These are phyloP conservation scores for Phytophthora foliorum DNA, from an alignment of 352 stramenopile species.

Conservation along the genomic window DNA sequence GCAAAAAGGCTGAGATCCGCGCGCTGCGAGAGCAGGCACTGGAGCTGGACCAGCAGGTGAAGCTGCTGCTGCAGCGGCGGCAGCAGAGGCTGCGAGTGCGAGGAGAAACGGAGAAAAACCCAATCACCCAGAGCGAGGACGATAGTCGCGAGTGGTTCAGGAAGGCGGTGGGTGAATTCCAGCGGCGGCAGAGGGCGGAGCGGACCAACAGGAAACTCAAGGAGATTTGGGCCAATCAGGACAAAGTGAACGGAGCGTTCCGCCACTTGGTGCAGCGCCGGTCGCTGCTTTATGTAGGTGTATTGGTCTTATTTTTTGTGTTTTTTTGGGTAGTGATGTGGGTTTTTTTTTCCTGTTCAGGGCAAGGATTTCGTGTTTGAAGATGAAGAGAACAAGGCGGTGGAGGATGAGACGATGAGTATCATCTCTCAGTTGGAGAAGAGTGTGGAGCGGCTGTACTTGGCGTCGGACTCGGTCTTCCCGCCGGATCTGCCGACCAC, in stretches of 20 bases:
- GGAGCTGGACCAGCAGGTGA: conserved; percentile 42
- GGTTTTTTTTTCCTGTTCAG: conserved; percentile 20
- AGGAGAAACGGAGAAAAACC: conserved; percentile 18
- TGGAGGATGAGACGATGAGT: conserved; percentile 31
- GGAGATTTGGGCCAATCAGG: conserved; percentile 40
- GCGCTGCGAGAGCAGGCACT: conserved; percentile 34
- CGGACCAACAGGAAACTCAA: conserved; percentile 45
- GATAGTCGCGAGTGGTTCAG: conserved; percentile 35
- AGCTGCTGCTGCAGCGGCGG: conserved; percentile 33
- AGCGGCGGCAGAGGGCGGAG: conserved; percentile 38
- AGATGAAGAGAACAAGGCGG: conserved; percentile 16
- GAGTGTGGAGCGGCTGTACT: conserved; percentile 36
- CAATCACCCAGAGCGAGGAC: conserved; percentile 19
- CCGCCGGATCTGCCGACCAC: conserved; percentile 27
- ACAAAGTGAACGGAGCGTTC: conserved; percentile 40
- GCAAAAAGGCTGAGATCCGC: conserved; percentile 42
- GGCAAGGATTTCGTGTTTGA: conserved; percentile 39
- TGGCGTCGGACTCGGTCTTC: conserved; percentile 45
- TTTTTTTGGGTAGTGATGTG: conserved; percentile 15
- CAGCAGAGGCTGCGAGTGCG: conserved; percentile 23
- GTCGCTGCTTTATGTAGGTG: conserved; percentile 36
- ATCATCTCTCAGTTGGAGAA: conserved; percentile 48
- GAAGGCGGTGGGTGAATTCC: conserved; percentile 35
- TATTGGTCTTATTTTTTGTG: conserved; percentile 4
- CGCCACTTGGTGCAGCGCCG: conserved; percentile 39